Evolutionary conservation across 176 grass and related monocot species (phyloP).

Genomic region (Oryza brachyantha): DNA sequence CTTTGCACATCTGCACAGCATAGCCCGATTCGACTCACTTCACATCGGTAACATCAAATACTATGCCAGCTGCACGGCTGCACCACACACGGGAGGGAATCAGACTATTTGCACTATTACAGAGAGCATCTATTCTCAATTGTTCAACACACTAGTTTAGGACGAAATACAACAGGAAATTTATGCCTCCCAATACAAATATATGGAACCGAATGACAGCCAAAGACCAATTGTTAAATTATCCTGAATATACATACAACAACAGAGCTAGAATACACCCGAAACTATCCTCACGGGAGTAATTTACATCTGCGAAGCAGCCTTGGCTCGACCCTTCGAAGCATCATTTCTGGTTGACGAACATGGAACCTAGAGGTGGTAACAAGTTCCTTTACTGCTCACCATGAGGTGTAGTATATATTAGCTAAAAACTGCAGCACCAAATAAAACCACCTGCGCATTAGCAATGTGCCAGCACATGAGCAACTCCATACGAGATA

Average conservation of each 20-base stretch:
- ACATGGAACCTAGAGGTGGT: conserved; percentile 1
- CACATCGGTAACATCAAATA: neutral
- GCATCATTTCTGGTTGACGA: conserved; percentile 36
- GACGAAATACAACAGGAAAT: conserved; percentile 21
- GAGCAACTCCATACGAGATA: neutral
- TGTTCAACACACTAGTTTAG: conserved; percentile 5
- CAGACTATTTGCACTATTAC: neutral
- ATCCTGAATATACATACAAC: conserved; percentile 43
- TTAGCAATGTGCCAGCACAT: neutral
- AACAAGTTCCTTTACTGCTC: conserved; percentile 29
- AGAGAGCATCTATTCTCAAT: neutral
- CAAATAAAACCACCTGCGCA: neutral
- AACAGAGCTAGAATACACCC: conserved; percentile 21
- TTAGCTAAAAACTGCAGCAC: neutral
- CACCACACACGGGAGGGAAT: neutral
- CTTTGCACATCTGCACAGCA: neutral
- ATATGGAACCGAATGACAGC: conserved; percentile 33
- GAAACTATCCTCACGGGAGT: conserved; percentile 37
- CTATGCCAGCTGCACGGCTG: neutral
- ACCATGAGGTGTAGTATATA: neutral
- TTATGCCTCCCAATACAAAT: conserved; percentile 37
- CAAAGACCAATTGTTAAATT: conserved; percentile 40
- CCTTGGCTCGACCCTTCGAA: conserved; percentile 11
- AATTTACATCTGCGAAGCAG: conserved; percentile 44
- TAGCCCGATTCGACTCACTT: neutral